These are phyloP conservation scores for Epichloe sp. DNA, from an alignment of 2,329 filamentous ascomycete species.

Conservation along the genomic window DNA sequence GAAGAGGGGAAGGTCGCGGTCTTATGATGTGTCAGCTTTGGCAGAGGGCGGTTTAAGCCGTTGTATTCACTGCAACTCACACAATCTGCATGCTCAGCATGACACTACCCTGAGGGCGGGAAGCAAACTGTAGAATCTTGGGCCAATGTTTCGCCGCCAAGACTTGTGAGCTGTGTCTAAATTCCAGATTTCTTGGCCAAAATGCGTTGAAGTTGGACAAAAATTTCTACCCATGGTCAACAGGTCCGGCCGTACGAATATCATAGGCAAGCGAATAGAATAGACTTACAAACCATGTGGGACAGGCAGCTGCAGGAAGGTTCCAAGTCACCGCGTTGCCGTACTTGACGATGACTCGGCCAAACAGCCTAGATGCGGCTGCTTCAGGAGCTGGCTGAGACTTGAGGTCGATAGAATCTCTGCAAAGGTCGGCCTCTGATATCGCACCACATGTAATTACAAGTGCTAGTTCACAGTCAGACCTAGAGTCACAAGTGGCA, in stretches of 20 bases:
- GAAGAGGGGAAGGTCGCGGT: background rate
- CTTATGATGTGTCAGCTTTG: background rate
- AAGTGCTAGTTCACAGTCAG: slow-evolving; percentile 13
- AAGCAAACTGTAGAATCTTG: slow-evolving; percentile 17
- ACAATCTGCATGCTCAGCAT: slow-evolving; percentile 13
- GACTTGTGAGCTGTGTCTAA: slow-evolving; percentile 19
- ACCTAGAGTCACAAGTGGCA: too few relatives aligned
- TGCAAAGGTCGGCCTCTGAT: slow-evolving; percentile 19
- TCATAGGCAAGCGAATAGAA: background rate
- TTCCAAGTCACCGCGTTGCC: slow-evolving; percentile 24
- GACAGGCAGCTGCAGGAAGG: slow-evolving; percentile 25
- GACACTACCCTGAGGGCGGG: slow-evolving; percentile 10
- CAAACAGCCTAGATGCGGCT: slow-evolving; percentile 5
- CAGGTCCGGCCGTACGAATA: background rate
- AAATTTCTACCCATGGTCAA: slow-evolving; percentile 19
- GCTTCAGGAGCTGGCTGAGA: slow-evolving; percentile 16
- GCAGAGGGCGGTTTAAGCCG: background rate
- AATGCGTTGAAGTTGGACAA: slow-evolving; percentile 28
- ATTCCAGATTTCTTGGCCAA: slow-evolving; percentile 26
- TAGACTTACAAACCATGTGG: slow-evolving; percentile 31
- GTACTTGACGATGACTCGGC: slow-evolving; percentile 22
- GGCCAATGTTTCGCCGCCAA: slow-evolving; percentile 17
- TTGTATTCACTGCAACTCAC: slow-evolving; percentile 3
- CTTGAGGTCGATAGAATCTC: slow-evolving; percentile 18
- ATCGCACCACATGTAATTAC: slow-evolving; percentile 30